Conservation (phyloP, 306 rosid genomes). For the Begonia loranthoides region DNA sequence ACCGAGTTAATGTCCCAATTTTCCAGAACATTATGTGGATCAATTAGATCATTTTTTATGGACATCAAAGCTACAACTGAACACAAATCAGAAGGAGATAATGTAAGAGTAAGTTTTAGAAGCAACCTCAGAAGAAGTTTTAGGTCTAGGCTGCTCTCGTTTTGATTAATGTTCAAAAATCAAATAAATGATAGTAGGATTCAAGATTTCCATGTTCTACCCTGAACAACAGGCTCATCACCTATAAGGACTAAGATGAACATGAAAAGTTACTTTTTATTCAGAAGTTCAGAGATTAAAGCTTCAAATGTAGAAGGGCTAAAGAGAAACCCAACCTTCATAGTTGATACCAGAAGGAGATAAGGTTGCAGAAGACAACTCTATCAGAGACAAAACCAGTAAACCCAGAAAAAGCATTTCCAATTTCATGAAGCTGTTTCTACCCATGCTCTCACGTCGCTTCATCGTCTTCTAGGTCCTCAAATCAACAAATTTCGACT, state of each 20-base stretch:
- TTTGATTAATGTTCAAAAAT: neutral
- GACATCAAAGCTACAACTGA: slow-evolving; percentile 89
- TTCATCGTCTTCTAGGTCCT: slow-evolving; percentile 32
- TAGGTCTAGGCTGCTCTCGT: neutral
- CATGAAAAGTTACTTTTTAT: no score
- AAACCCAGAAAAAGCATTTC: slow-evolving; percentile 12
- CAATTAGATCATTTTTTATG: slow-evolving; percentile 51
- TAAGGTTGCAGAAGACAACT: slow-evolving; percentile 61
- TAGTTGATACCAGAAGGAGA: slow-evolving; percentile 94
- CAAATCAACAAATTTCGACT: slow-evolving; percentile 18
- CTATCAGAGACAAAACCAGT: slow-evolving; percentile 35
- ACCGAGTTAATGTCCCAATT: slow-evolving; percentile 89
- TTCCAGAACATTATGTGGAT: slow-evolving; percentile 92
- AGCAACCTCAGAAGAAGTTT: neutral
- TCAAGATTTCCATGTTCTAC: no score
- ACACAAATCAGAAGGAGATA: slow-evolving; percentile 6
- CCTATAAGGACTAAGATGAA: no score
- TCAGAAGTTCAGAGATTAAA: no score
- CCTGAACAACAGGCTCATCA: no score
- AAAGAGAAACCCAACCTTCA: slow-evolving; percentile 51
- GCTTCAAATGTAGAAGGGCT: neutral
- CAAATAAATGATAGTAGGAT: no score
- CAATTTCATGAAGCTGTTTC: slow-evolving; percentile 11
- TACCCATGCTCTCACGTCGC: slow-evolving; percentile 17
- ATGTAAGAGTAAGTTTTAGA: neutral